phyloP scores from a whole-genome alignment of 2,329 filamentous ascomycete species.

The Cladosporium sp. region DNA sequence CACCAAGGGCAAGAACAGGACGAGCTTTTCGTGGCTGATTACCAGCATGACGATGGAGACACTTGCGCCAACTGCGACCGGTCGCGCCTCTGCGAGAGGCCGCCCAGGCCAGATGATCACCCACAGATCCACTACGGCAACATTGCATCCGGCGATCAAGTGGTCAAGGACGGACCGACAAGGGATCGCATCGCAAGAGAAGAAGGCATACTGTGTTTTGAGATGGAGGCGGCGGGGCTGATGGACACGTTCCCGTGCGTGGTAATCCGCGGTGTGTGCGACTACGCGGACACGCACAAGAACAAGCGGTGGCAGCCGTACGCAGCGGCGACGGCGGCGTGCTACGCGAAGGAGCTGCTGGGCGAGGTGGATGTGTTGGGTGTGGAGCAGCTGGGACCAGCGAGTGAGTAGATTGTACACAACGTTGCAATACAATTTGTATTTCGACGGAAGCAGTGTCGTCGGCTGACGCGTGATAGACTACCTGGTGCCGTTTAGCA shows the following conservation, averaged over 20 bases:
- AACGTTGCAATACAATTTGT: too few relatives aligned
- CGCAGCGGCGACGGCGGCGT: conserved; percentile 26
- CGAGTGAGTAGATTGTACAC: too few relatives aligned
- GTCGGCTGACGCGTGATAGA: too few relatives aligned
- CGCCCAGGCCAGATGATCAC: background rate
- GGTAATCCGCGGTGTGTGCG: conserved; percentile 29
- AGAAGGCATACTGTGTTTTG: conserved; percentile 26
- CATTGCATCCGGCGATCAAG: conserved; percentile 30
- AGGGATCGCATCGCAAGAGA: conserved; percentile 21
- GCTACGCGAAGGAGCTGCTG: conserved; percentile 27
- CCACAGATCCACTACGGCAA: conserved; percentile 28
- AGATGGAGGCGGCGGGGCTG: conserved; percentile 31
- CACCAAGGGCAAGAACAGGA: background rate
- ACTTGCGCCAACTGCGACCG: background rate
- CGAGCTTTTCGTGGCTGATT: background rate
- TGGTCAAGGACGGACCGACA: conserved; percentile 26
- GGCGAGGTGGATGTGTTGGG: too few relatives aligned
- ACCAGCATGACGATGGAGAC: background rate
- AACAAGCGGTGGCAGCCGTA: conserved; percentile 28
- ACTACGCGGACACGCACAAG: conserved; percentile 32
- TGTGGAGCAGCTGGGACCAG: too few relatives aligned
- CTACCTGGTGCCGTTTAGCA: too few relatives aligned
- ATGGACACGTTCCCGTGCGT: conserved; percentile 31
- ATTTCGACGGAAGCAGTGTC: too few relatives aligned
- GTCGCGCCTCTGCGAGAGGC: too few relatives aligned